A percentile compares a stretch with the other conserved stretches of the same genome.
Evolutionary conservation across 1,139 yeast genomes (phyloP).

Genomic region (Candida freyschussii): DNA sequence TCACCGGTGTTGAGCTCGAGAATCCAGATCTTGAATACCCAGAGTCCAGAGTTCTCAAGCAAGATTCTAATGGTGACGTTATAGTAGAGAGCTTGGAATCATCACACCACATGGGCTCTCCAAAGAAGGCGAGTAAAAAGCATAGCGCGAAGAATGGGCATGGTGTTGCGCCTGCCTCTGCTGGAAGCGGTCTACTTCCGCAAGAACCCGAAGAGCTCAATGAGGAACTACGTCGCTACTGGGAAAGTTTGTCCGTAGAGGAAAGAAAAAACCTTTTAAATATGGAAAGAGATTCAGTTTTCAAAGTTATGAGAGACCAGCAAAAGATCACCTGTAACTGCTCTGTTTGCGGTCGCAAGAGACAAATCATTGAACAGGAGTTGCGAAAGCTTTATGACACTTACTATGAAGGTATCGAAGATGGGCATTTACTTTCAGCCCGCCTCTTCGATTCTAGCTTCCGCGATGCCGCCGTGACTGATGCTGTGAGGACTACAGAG

Average conservation of each 20-base stretch:
- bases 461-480: neutral
- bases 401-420: slow-evolving; percentile 31
- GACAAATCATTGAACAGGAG: slow-evolving; percentile 71
- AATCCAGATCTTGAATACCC: slow-evolving; percentile 66
- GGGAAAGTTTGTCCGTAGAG: slow-evolving; percentile 61
- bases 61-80: slow-evolving; percentile 70
- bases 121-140: slow-evolving; percentile 8
- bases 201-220: slow-evolving; percentile 45
- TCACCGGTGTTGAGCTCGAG: slow-evolving; percentile 17
- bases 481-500: slow-evolving; percentile 1
- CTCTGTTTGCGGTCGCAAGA: slow-evolving; percentile 73
- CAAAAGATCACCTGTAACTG: slow-evolving; percentile 62
- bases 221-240: slow-evolving; percentile 54
- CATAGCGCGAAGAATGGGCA: neutral
- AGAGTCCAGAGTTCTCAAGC: slow-evolving; percentile 64
- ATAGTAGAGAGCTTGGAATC: slow-evolving; percentile 43
- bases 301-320: slow-evolving; percentile 58
- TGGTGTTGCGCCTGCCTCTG: neutral
- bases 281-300: slow-evolving; percentile 67
- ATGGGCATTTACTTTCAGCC: slow-evolving; percentile 16
- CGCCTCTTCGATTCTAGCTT: slow-evolving; percentile 17
- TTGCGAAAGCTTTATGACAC: slow-evolving; percentile 68
- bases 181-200: slow-evolving; percentile 9
- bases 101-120: slow-evolving; percentile 2
- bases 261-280: slow-evolving; percentile 60